Percentiles rank a stretch among this genome's conserved stretches.
These are phyloP conservation scores for Candida buenavistaensis DNA, from an alignment of 1,139 yeast species.

Conservation along the genomic window DNA sequence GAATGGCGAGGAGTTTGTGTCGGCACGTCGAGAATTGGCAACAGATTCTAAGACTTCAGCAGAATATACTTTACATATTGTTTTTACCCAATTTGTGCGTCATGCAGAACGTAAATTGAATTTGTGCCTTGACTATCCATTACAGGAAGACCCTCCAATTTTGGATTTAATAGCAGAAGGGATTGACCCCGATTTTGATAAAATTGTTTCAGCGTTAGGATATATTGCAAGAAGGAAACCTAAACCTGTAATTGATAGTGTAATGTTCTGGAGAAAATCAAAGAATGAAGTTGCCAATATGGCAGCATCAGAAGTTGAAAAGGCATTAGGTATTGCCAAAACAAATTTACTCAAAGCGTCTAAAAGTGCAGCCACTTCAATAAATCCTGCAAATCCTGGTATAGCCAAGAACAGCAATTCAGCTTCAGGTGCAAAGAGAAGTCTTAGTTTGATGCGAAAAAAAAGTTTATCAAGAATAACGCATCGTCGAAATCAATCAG, in stretches of 20 bases:
- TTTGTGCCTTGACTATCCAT: slow-evolving; percentile 66
- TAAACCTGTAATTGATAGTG: slow-evolving; percentile 94
- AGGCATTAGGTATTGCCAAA: slow-evolving; percentile 27
- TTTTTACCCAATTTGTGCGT: slow-evolving; percentile 93
- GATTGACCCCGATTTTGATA: slow-evolving; percentile 81
- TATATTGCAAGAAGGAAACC: slow-evolving; percentile 89
- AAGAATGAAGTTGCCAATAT: slow-evolving; percentile 79
- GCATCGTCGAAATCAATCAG: slow-evolving; percentile 41
- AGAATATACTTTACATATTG: slow-evolving; percentile 89
- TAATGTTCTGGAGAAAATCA: slow-evolving; percentile 96
- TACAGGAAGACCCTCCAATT: slow-evolving; percentile 76
- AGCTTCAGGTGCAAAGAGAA: slow-evolving; percentile 31
- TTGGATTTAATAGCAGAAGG: slow-evolving; percentile 85
- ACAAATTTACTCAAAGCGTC: slow-evolving; percentile 15
- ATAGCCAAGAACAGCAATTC: slow-evolving; percentile 15
- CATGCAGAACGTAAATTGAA: slow-evolving; percentile 86
- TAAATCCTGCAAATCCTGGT: slow-evolving; percentile 17
- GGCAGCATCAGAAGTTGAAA: slow-evolving; percentile 66
- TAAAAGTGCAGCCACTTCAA: slow-evolving; percentile 1
- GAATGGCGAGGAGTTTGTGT: slow-evolving; percentile 36
- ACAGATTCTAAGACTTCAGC: slow-evolving; percentile 79
- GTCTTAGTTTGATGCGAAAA: slow-evolving; percentile 43
- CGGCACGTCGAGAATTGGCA: slow-evolving; percentile 49
- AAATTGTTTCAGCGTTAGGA: slow-evolving; percentile 81
- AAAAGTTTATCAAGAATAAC: slow-evolving; percentile 39